phyloP scores from a whole-genome alignment of 345 rosid genomes.

The Brassica juncea region DNA sequence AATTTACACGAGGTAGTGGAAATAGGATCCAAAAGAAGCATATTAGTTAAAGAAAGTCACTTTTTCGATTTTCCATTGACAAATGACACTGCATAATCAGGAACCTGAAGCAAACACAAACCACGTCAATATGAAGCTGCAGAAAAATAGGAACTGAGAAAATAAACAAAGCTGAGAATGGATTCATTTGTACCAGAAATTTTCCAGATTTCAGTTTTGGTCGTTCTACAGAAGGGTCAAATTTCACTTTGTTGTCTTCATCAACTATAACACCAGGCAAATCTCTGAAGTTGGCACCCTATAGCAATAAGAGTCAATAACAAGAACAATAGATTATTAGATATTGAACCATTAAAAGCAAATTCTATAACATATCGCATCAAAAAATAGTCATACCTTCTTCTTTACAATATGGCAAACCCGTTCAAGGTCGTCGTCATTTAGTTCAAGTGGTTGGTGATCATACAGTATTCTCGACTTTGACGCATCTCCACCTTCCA shows the following conservation, averaged over 20 bases:
- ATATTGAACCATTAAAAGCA: neutral
- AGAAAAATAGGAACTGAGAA: neutral
- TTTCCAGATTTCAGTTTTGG: conserved; percentile 44
- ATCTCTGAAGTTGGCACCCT: conserved; percentile 50
- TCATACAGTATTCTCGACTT: neutral
- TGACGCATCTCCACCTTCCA: neutral
- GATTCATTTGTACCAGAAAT: conserved; percentile 35
- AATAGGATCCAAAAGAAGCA: neutral
- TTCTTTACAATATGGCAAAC: conserved; percentile 2
- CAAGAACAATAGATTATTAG: neutral
- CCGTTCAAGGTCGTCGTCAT: conserved; percentile 6
- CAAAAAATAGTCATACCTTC: neutral
- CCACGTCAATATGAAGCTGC: neutral
- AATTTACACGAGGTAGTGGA: neutral
- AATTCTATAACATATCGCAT: neutral
- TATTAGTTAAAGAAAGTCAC: conserved; percentile 26
- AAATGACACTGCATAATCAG: conserved; percentile 43
- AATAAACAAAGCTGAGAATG: neutral
- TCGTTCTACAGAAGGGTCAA: conserved; percentile 39
- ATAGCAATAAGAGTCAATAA: neutral
- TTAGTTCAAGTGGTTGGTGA: conserved; percentile 9
- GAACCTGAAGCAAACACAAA: conserved; percentile 41
- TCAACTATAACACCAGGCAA: conserved; percentile 42
- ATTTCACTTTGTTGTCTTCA: conserved; percentile 34
- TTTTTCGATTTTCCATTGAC: conserved; percentile 22